These are phyloP conservation scores for Solanum pimpinellifolium DNA, from an alignment of 257 asterid genomes.

Conservation along the genomic window DNA sequence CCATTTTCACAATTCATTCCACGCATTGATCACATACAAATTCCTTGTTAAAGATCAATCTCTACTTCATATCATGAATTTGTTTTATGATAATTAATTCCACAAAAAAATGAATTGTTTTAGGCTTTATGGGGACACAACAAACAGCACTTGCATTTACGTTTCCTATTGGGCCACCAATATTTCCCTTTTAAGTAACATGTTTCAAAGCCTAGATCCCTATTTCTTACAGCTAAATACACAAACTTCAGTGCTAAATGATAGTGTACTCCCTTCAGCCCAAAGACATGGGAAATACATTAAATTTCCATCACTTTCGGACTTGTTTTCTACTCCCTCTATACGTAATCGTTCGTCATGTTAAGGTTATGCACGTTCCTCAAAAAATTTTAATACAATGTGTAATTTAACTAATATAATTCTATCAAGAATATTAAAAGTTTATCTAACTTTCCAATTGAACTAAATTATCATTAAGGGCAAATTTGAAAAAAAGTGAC, in stretches of 20 bases:
- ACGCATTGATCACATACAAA: neutral
- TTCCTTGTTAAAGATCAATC: neutral
- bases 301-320: neutral
- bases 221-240: neutral
- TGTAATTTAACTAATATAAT: too few species aligned
- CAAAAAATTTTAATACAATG: too few species aligned
- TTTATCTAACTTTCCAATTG: too few species aligned
- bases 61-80: neutral
- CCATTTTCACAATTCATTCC: neutral
- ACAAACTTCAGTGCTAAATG: neutral
- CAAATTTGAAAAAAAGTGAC: too few species aligned
- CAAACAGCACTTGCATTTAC: neutral
- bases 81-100: neutral
- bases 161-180: neutral
- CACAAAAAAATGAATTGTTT: neutral
- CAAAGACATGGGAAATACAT: neutral
- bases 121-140: neutral
- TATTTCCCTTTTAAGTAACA: neutral
- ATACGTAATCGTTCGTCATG: too few species aligned
- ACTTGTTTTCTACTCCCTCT: neutral
- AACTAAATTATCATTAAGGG: too few species aligned
- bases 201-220: neutral
- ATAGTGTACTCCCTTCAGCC: neutral
- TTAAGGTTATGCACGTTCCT: too few species aligned
- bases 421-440: too few species aligned